Evolutionary conservation across 164 flowering plant genomes (phyloP), one percentile per base, ranked within the genome.

Genomic region (Buxus sempervirens): DNA sequence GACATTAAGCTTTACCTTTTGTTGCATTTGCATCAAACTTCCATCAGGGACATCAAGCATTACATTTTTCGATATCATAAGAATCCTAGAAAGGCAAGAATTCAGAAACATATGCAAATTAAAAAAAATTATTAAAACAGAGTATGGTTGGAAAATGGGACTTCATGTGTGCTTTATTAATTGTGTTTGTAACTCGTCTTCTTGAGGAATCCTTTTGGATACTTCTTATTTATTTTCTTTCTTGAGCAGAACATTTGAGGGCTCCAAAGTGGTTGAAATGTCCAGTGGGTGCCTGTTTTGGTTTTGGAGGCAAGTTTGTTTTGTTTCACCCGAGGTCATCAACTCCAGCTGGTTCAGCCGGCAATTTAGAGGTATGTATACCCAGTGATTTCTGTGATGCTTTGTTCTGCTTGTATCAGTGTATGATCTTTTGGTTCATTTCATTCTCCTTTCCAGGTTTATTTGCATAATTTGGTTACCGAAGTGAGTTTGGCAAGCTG

Each of bases 261-360:
- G 96, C 98, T 70, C 99, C 99, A 65, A 96, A 90, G 78, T 96
- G 99, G 99, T 85, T 86, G 71, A 91, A 90, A 71, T 88, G 96
- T 59, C 92, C 96, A 65, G 90, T 76, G 16, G 99, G 99, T 24
- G 91, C 77, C 24, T 87, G 91, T 70, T 93, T 96, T 86, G 97
- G 99, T 65, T 96, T 96, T 84, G 99, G 99, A 38, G 99, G 99
- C 72, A 96, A 91, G 85, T 88, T 93, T 76, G 88, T 91, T 58
- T 88, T 96, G 15, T 93, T 88, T 80, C 82, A 77, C 48, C 75
- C 90, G 25, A 79, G 68, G 70, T 69, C 80, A 51, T 68, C 92
- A 25, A 41, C 81, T 64, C 57, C 77, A 13, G 82, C 86, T 66
- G 73, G 71, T 72, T 60, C 83, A 38, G 49, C 81, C 54, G 81